These are phyloP conservation scores for Pulveroboletus sp. DNA, from an alignment of 1,284 basidiomycete species.

Conservation along the genomic window DNA sequence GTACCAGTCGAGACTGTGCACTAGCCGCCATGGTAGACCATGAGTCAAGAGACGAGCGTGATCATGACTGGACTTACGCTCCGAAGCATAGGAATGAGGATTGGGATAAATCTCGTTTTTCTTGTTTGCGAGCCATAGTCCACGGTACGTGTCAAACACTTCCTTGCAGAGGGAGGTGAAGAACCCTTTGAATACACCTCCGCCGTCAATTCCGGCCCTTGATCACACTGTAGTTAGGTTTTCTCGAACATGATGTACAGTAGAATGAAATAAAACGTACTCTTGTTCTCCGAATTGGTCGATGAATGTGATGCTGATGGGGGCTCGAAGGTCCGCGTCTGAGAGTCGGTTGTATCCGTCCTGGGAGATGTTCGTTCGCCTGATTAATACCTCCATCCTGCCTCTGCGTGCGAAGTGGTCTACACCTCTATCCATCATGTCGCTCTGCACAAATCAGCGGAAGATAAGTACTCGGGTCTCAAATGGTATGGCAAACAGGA, in stretches of 20 bases:
- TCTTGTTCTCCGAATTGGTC: conserved; percentile 87
- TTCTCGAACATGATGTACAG: not conserved
- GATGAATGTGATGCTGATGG: conserved; percentile 85
- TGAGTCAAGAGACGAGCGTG: conserved; percentile 5
- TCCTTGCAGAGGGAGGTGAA: conserved; percentile 89
- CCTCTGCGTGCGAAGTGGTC: conserved; percentile 19
- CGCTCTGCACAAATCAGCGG: conserved; percentile 73
- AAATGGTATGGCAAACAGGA: conserved; percentile 96
- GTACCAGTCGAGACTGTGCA: conserved; percentile 89
- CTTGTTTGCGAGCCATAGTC: conserved; percentile 88
- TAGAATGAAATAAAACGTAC: conserved; percentile 41
- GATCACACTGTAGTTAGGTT: conserved; percentile 10
- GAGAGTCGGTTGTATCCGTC: conserved; percentile 85
- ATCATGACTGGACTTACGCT: conserved; percentile 48
- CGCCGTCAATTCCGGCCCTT: conserved; percentile 91
- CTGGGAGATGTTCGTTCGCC: conserved; percentile 75
- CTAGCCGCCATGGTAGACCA: conserved; percentile 35
- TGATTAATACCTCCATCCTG: conserved; percentile 57
- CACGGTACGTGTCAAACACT: conserved; percentile 92
- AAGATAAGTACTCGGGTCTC: conserved; percentile 89
- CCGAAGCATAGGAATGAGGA: conserved; percentile 84
- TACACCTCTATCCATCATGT: conserved; percentile 35
- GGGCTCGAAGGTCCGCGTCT: conserved; percentile 75
- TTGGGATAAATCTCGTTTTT: conserved; percentile 95
- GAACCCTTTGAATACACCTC: conserved; percentile 98